Evolutionary conservation across 176 grass and related monocot genomes (phyloP), one percentile per base, ranked within the genome.

Genomic region (Ensete glaucum): DNA sequence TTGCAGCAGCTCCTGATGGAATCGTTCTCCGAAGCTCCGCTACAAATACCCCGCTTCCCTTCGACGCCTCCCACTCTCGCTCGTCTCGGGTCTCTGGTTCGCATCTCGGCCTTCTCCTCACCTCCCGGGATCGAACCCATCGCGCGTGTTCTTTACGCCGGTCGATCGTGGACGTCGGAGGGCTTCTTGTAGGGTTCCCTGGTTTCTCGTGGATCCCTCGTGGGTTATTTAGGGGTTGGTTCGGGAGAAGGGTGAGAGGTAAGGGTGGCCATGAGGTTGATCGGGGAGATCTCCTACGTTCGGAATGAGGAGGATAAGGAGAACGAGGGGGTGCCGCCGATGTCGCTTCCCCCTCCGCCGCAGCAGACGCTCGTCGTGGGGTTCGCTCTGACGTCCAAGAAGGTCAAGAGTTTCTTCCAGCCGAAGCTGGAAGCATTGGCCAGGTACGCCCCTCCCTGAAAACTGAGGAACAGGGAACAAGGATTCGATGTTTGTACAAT

Each of bases 371-470:
- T 98, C 1, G 83, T 98, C 65, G 94, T 98, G 21, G 94, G 90
- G 19, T 98, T 85, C 72, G 94, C 94, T 51, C 88, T 98, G 74
- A 93, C 94, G 11, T 88, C 89, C 84, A 98, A 98, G 85, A 98
- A 98, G 78, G 90, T 93, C 53, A 91, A 90, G 83, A 98, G 90
- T 84, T 98, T 98, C 85, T 82, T 98, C 52, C 88, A 93, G 83
- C 94, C 94, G 70, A 91, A 85, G 67, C 86, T 98, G 54, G 78
- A 92, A 74, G 69, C 72, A 71, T 62, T 93, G 60, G 90, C 94
- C 55, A 98, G 94, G 94, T 93, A 88, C 53, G 19, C n/a, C 6
- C 5, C 7, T n/a, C 57, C 13, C 57, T 43, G 3, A 43, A 43
- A 43, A 6, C 4, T 6, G 34, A n/a, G 17, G 17, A n/a, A 15